Base-by-base conservation (phyloP, 108 stramenopile species). In the Cylindrotheca fusiformis region DNA sequence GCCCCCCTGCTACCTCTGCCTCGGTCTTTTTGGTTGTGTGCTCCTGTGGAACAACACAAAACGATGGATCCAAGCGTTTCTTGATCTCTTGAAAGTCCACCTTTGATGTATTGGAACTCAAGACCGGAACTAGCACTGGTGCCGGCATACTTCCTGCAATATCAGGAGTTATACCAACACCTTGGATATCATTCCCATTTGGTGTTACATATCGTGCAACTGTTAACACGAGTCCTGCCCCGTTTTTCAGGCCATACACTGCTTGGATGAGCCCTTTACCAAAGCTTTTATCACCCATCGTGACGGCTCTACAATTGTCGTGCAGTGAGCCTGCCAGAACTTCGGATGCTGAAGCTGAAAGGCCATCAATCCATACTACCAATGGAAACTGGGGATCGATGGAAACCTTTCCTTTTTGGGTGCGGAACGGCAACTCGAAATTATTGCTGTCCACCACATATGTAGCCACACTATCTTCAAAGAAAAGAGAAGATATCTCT, bases 241-340 rank as follows among this genome's bases (percentile, higher is more conserved):
- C 95, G 70, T 96, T 91, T 45, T 83, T 85, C 60, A 98, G 59
- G 12, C 96, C 96, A 65, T 95, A 96, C 44, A 97, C 96, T 4
- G 91, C 96, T 73, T 98, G 97, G 20, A 98, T 93, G 20, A 95
- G 63, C 27, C 97, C 97, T 62, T 98, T 98, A 4, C 97, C 97
- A 76, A 96, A 98, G 25, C 79, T 75, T 14, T 77, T 77, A 25
- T 85, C 72, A 4, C 97, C 96, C 88, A 93, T 95, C 8, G 94
- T 81, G 32, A 93, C 81, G n/a, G 96, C 95, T 2, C 91, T 71
- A 59, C 97, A 97, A 60, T 98, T 93, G 69, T 97, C 96, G 24
- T 86, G 87, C 31, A 98, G 65, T 10, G 94, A 89, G 3, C 91
- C 94, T 10, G 96, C 86, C 46, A 98, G 68, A 14, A 98, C 94